Base-by-base conservation (phyloP, 1,139 yeast genomes). In the Sugiyamaella xylanicola region DNA sequence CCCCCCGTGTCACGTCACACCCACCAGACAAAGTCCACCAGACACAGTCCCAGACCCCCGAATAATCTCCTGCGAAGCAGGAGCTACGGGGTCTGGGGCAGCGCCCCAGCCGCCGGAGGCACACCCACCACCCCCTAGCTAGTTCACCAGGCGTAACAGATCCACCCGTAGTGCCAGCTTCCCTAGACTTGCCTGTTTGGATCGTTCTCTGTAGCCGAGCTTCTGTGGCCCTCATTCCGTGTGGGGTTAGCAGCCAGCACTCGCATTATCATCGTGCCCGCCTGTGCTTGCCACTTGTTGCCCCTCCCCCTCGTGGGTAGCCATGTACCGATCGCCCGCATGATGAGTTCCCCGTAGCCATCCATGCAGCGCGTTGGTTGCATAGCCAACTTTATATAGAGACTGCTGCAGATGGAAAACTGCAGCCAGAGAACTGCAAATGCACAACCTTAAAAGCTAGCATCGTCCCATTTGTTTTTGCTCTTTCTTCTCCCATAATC, bases 341-440 rank as follows among this genome's bases (percentile, higher is more conserved):
- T 32, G 37, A 32, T 32, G 37, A 32, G 37, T 32, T 32, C 37
- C 37, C 37, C 37, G 37, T 32, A 32, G 37, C 37, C 37, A 32
- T 32, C 15, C 37, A 32, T 32, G 37, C 37, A 32, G 37, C 37
- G 37, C 37, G 37, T 32, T 32, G 15, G 37, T 32, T 32, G 37
- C 37, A 32, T 32, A 32, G 37, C 37, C 37, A 32, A n/a, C 37
- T 25, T 25, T 25, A 25, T 25, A 25, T 25, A 25, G 29, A 9
- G 29, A 9, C 5, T 5, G 15, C 15, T 32, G 37, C 37, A 32
- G 37, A 32, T 25, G 29, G 29, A 25, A 25, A 25, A 5, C 8
- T 9, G 9, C 29, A 5, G 9, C 9, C 5, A 5, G 37, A 8
- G 4, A n/a, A 32, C 32, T 32, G 37, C 37, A 32, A 32, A 13